Evolutionary conservation across 78 protist species (phyloP).

Genomic region (Dictyostelium citrinum): DNA sequence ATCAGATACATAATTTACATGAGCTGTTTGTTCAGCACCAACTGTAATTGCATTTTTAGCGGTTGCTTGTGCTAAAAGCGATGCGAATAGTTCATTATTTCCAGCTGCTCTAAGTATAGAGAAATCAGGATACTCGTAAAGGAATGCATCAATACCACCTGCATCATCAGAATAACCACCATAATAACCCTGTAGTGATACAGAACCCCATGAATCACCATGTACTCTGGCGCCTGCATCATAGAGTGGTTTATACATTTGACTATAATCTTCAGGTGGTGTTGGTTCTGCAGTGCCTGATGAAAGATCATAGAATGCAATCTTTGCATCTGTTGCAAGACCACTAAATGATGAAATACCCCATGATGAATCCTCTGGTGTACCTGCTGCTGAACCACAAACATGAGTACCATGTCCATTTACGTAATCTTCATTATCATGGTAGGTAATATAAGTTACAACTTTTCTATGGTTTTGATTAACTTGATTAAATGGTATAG

Average conservation of each 20-base stretch:
- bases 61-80: conserved; percentile 29
- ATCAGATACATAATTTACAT: neutral
- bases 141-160: conserved; percentile 23
- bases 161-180: conserved; percentile 8
- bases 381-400: conserved; percentile 47
- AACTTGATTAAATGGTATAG: conserved; percentile 21
- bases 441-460: neutral
- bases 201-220: conserved; percentile 73
- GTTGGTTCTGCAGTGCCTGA: neutral
- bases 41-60: conserved; percentile 37
- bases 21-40: conserved; percentile 28
- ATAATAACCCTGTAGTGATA: neutral
- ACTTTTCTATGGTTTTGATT: conserved; percentile 41
- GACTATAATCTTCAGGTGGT: neutral
- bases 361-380: neutral
- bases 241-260: conserved; percentile 19
- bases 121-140: conserved; percentile 5
- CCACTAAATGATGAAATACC: conserved; percentile 10
- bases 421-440: conserved; percentile 5
- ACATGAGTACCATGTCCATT: conserved; percentile 79
- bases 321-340: conserved; percentile 45
- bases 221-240: conserved; percentile 71
- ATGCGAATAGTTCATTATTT: conserved; percentile 7
- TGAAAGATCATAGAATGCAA: conserved; percentile 48
- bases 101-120: conserved; percentile 58